These are phyloP conservation scores for Podochytrium sp. DNA, from an alignment of 192 early-diverging fungal genomes.

Conservation along the genomic window DNA sequence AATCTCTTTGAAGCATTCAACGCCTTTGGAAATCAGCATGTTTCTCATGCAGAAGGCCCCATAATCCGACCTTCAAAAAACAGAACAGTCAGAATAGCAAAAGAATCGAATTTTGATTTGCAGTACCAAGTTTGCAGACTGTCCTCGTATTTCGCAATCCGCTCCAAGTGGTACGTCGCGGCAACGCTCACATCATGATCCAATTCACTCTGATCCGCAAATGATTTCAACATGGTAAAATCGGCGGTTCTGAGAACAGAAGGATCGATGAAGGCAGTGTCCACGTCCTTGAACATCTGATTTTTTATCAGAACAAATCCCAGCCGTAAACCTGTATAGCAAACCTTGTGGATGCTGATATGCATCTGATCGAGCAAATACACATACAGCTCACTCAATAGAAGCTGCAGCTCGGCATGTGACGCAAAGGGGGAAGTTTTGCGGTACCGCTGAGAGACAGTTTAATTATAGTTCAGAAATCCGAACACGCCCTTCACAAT, in stretches of 20 bases:
- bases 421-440: constrained; percentile 54
- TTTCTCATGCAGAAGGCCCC: constrained; percentile 58
- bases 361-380: constrained; percentile 65
- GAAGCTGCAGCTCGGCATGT: constrained; percentile 57
- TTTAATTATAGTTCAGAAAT: too few species aligned
- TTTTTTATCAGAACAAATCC: too few species aligned
- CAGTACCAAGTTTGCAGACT: constrained; percentile 56
- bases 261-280: constrained; percentile 37
- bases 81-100: too few species aligned
- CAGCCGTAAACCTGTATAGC: constrained; percentile 5
- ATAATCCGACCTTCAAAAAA: constrained; percentile 57
- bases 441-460: constrained; percentile 46
- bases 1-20: constrained; percentile 62
- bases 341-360: constrained; percentile 46
- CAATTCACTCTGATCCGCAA: constrained; percentile 56
- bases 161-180: constrained; percentile 56
- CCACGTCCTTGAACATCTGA: constrained; percentile 47
- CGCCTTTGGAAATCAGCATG: constrained; percentile 44
- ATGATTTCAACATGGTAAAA: constrained; percentile 48
- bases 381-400: constrained; percentile 64
- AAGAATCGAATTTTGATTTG: neutral
- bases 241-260: constrained; percentile 45
- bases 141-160: constrained; percentile 62
- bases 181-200: constrained; percentile 43
- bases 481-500: too few species aligned